Conservation (phyloP, 768 basidiomycete genomes). For the Suillus sp. region DNA sequence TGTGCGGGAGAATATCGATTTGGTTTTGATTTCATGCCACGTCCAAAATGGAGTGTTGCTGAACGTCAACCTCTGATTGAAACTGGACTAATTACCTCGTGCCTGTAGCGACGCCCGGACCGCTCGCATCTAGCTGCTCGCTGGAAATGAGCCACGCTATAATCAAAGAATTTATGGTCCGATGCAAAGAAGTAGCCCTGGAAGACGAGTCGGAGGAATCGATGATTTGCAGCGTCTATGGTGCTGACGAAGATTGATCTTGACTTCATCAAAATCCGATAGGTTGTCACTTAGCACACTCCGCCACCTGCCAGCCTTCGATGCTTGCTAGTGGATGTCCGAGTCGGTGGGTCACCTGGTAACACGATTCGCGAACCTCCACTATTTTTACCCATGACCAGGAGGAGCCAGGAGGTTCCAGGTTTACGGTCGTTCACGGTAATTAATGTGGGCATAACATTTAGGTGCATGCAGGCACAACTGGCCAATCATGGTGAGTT, state of each 20-base stretch:
- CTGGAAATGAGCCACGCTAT: background rate
- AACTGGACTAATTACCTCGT: background rate
- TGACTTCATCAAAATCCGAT: background rate
- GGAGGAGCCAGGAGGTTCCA: slow-evolving; percentile 3
- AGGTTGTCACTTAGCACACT: background rate
- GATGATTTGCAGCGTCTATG: background rate
- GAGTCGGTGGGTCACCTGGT: background rate
- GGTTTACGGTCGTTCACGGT: background rate
- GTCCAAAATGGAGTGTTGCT: background rate
- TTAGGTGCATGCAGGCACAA: background rate
- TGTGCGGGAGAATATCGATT: background rate
- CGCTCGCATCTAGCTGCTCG: background rate
- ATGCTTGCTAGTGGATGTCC: background rate
- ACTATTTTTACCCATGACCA: slow-evolving; percentile 2
- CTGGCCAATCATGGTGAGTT: background rate
- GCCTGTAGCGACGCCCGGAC: slow-evolving; percentile 8
- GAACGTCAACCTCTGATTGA: background rate
- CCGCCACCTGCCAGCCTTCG: background rate
- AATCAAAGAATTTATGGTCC: background rate
- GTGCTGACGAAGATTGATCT: background rate
- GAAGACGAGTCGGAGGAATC: background rate
- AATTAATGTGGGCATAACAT: slow-evolving; percentile 1
- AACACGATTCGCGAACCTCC: background rate
- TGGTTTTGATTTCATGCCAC: background rate
- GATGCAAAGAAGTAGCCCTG: background rate